phyloP scores from a whole-genome alignment of 768 basidiomycete species.

The Boletus pseudo-olivaceus region DNA sequence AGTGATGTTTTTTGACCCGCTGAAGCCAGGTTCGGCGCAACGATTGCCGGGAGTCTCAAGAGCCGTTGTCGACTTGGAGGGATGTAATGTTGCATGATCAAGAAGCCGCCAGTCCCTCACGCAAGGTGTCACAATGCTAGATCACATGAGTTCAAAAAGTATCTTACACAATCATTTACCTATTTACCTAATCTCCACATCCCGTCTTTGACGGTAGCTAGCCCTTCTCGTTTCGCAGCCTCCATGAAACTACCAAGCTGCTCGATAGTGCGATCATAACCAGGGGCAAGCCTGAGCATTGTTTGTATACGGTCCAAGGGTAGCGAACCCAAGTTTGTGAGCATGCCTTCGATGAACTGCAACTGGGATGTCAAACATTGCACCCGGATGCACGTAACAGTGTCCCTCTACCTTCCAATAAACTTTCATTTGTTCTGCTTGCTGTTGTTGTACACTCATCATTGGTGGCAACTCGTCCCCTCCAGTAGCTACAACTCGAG shows the following conservation, averaged over 20 bases:
- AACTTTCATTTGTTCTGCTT: slow-evolving; percentile 81
- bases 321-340: slow-evolving; percentile 78
- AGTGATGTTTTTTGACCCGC: neutral
- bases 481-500: slow-evolving; percentile 22
- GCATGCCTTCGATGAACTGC: slow-evolving; percentile 89
- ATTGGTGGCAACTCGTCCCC: slow-evolving; percentile 50
- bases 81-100: too few species aligned
- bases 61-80: too few species aligned
- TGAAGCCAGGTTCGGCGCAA: neutral
- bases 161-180: neutral
- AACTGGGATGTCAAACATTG: slow-evolving; percentile 1
- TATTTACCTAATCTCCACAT: slow-evolving; percentile 55
- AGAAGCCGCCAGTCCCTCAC: too few species aligned
- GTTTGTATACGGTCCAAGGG: slow-evolving; percentile 81
- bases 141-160: neutral
- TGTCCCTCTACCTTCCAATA: slow-evolving; percentile 71
- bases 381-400: neutral
- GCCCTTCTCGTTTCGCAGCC: slow-evolving; percentile 70
- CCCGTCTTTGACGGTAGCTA: slow-evolving; percentile 67
- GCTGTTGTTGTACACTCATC: slow-evolving; percentile 63
- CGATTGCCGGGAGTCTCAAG: too few species aligned
- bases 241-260: slow-evolving; percentile 81
- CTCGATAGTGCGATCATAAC: slow-evolving; percentile 75
- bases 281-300: slow-evolving; percentile 82
- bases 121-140: too few species aligned